A percentile compares a stretch with the other conserved stretches of the same genome.
Conservation (phyloP, 805 yeast genomes). For the Candida sonorensis region DNA sequence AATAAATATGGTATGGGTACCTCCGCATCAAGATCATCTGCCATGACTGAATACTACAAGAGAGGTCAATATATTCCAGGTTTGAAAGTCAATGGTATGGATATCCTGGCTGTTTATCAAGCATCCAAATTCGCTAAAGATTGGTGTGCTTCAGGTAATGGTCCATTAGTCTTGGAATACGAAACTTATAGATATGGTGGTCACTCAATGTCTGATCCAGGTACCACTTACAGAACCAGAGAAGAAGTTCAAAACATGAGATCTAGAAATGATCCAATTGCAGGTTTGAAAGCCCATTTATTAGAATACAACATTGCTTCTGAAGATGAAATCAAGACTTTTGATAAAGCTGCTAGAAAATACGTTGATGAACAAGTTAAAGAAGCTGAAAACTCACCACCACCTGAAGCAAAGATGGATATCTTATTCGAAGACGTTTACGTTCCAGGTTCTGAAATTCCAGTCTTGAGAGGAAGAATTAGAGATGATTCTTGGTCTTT, state of each 20-base stretch:
- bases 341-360: conserved; percentile 94
- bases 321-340: conserved; percentile 89
- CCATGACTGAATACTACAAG: conserved; percentile 93
- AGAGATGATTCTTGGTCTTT: conserved; percentile 85
- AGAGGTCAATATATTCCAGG: conserved; percentile 99
- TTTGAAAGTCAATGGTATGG: conserved; percentile 98
- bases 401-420: conserved; percentile 94
- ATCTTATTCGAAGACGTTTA: conserved; percentile 95
- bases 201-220: conserved; percentile 99
- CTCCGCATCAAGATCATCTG: conserved; percentile 93
- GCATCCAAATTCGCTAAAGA: conserved; percentile 97
- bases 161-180: conserved; percentile 93
- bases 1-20: conserved; percentile 99
- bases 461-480: conserved; percentile 92
- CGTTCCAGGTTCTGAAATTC: conserved; percentile 89
- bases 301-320: conserved; percentile 80
- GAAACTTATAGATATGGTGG: conserved; percentile 99
- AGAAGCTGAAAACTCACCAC: conserved; percentile 87
- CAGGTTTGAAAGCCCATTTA: conserved; percentile 85
- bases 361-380: conserved; percentile 92
- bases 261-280: conserved; percentile 95
- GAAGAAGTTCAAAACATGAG: conserved; percentile 99
- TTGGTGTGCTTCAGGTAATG: conserved; percentile 89
- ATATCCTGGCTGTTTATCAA: conserved; percentile 87
- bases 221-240: conserved; percentile 99